Base-by-base conservation (phyloP, 495 filamentous ascomycete genomes). In the Amniculicola lignicola region DNA sequence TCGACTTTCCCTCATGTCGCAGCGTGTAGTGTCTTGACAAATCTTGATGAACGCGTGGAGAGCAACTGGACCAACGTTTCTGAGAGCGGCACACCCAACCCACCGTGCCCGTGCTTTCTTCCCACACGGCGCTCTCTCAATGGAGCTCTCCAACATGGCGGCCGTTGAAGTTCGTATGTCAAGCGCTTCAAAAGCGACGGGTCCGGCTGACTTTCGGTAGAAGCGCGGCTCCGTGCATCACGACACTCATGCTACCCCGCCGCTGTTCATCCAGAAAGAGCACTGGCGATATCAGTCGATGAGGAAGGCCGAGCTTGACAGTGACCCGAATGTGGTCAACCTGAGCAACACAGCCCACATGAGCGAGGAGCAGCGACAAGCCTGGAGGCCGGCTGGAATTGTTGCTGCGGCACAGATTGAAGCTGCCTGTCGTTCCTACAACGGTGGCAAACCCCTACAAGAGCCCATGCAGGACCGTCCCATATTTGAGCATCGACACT, bases 271-370 rank as follows among this genome's bases (percentile, higher is more conserved):
- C 15, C 48, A 53, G 19, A 41, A 41, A 46, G 48, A 47, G 46
- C 54, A 62, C 28, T 54, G 59, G 59, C 35, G 47, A 24, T 62
- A 62, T 37, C 59, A 62, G 54, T 54, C 18, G 1, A 57, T 62
- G 53, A 47, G 33, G 18, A 47, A 50, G 29, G 23, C 59, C 10
- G 53, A 57, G 11, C 35, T 62, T 16, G 53, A 57, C 4, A 43
- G 14, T 6, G 42, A 62, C 28, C 39, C 29, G 2, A 16, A 42
- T 12, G 25, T 62, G 10, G 35, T 57, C 9, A 49, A 62, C 36
- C 38, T 62, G n/a, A 38, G 51, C 9, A 35, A 45, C 4, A 24
- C 28, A 11, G 23, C 51, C 12, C 15, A 36, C 5, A 53, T 62
- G 16, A 57, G 53, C 7, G 51, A 62, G 14, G 53, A 62, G 24